These are phyloP conservation scores for Centaurea solstitialis DNA, from an alignment of 129 eudicot genomes.

Conservation along the genomic window DNA sequence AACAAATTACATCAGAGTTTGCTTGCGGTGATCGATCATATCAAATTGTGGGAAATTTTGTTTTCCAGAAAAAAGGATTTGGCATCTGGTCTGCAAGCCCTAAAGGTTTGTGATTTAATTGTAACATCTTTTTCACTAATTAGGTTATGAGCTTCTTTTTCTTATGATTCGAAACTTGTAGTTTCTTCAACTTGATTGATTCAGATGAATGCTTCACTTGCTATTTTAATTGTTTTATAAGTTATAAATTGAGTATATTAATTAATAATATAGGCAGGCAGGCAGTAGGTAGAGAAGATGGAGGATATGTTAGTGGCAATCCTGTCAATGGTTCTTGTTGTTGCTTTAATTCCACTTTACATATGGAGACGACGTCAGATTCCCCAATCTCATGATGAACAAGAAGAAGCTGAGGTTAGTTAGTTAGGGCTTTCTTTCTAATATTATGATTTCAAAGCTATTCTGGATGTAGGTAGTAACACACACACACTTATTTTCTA, in stretches of 20 bases:
- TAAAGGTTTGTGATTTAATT: too few relatives aligned
- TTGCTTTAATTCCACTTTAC: conserved; percentile 73
- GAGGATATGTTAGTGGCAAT: conserved; percentile 76
- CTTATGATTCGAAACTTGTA: too few relatives aligned
- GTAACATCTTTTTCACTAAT: too few relatives aligned
- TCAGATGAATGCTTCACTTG: too few relatives aligned
- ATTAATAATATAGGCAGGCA: too few relatives aligned
- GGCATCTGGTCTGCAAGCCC: not conserved
- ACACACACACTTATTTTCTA: not conserved
- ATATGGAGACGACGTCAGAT: conserved; percentile 74
- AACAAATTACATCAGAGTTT: too few relatives aligned
- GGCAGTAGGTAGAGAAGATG: conserved; percentile 59
- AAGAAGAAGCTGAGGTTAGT: conserved; percentile 66
- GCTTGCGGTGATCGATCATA: not conserved
- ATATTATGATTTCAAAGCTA: not conserved
- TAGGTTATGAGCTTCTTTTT: too few relatives aligned
- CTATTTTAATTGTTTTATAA: not conserved
- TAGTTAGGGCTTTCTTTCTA: not conserved
- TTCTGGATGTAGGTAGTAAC: too few relatives aligned
- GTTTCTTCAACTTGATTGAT: too few relatives aligned
- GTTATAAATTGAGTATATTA: not conserved
- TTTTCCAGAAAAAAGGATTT: not conserved
- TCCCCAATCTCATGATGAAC: conserved; percentile 41
- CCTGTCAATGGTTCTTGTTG: conserved; percentile 67
- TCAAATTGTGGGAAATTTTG: not conserved